A percentile compares a stretch with the other conserved stretches of the same genome.
Conservation (phyloP, 2,329 filamentous ascomycete genomes). For the Golovinomyces cichoracearum region DNA sequence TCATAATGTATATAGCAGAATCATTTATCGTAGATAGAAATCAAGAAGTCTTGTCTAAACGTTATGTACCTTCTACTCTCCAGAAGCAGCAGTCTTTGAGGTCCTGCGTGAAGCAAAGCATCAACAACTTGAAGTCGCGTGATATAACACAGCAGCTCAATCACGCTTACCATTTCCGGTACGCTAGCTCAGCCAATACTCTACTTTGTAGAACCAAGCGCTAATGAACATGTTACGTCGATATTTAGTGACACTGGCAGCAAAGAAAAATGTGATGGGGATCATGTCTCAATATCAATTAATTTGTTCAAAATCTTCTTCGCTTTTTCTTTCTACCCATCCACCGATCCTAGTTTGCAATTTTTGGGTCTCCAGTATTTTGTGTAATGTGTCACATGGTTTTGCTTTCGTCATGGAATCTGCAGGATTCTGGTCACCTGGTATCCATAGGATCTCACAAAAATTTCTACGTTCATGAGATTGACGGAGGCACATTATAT, state of each 20-base stretch:
- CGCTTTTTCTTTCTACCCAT: neutral
- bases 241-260: neutral
- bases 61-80: too few relatives aligned
- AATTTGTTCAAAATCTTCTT: neutral
- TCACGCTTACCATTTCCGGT: too few relatives aligned
- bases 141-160: too few relatives aligned
- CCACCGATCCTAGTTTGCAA: neutral
- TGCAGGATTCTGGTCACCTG: neutral
- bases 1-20: too few relatives aligned
- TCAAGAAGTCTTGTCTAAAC: too few relatives aligned
- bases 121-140: too few relatives aligned
- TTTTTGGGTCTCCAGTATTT: too few relatives aligned
- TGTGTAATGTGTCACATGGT: neutral
- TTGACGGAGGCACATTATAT: neutral
- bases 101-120: too few relatives aligned
- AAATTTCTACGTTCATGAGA: neutral
- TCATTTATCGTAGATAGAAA: too few relatives aligned
- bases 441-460: neutral
- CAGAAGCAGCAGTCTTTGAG: too few relatives aligned
- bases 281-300: neutral
- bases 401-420: neutral
- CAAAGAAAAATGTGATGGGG: neutral
- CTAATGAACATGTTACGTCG: neutral
- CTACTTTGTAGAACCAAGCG: too few relatives aligned
- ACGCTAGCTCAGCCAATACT: too few relatives aligned